These are phyloP conservation scores for Mortierella sp. DNA, from an alignment of 371 early-diverging fungal species.

Conservation along the genomic window DNA sequence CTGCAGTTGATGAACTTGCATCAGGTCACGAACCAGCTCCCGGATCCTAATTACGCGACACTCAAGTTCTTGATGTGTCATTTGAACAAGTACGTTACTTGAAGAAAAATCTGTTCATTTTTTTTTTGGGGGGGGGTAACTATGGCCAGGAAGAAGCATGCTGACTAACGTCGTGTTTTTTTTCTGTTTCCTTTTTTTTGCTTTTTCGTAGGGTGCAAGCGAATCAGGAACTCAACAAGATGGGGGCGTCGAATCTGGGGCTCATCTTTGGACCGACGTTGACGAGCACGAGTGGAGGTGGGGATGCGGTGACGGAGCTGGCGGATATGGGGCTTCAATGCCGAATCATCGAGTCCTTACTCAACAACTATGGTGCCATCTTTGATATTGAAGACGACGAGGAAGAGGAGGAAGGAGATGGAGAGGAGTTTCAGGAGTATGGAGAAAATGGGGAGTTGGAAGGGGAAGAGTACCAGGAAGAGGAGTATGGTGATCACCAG, in stretches of 20 bases:
- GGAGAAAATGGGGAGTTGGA: not conserved
- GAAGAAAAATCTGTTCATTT: not conserved
- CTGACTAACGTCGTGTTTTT: not conserved
- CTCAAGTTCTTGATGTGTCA: slow-evolving; percentile 82
- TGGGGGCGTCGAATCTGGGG: slow-evolving; percentile 87
- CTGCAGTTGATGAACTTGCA: slow-evolving; percentile 73
- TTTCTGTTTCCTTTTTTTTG: not conserved
- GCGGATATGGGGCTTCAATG: slow-evolving; percentile 73
- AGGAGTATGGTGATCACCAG: not conserved
- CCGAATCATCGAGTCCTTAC: slow-evolving; percentile 70
- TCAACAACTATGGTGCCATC: slow-evolving; percentile 70
- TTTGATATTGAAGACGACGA: slow-evolving; percentile 71
- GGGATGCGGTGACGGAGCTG: slow-evolving; percentile 51
- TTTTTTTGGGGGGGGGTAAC: not conserved
- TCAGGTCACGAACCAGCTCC: slow-evolving; percentile 77
- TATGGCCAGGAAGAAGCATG: no score
- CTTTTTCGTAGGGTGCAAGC: slow-evolving; percentile 71
- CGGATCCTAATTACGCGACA: slow-evolving; percentile 83
- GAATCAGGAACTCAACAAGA: slow-evolving; percentile 85
- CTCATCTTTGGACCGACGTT: slow-evolving; percentile 95
- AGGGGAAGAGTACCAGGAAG: not conserved
- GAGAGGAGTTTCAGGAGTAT: slow-evolving; percentile 2
- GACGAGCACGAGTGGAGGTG: slow-evolving; percentile 66
- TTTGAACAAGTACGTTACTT: slow-evolving; percentile 69
- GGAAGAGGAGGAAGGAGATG: slow-evolving; percentile 23